Conservation (phyloP, 768 basidiomycete species). For the Boletales sp. region DNA sequence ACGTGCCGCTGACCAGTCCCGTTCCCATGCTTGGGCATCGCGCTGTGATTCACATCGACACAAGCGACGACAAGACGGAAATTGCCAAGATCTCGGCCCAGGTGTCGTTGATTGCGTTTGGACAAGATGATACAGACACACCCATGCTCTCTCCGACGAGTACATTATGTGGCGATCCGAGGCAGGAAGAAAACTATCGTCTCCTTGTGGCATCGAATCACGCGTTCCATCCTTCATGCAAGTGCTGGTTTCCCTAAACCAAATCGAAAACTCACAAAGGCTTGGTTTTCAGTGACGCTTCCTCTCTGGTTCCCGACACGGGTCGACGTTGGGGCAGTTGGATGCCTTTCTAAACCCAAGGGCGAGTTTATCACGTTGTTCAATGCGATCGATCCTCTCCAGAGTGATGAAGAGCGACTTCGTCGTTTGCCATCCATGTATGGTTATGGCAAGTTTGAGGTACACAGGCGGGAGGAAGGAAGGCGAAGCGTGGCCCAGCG, state of each 20-base stretch:
- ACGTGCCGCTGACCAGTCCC: conserved; percentile 18
- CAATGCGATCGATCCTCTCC: conserved; percentile 58
- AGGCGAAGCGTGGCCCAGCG: conserved; percentile 58
- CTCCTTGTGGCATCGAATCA: conserved; percentile 52
- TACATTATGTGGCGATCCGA: conserved; percentile 37
- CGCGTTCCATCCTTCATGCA: conserved; percentile 65
- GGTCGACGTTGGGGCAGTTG: conserved; percentile 68
- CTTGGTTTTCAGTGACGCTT: conserved; percentile 44
- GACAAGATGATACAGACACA: neutral
- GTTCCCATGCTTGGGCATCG: neutral
- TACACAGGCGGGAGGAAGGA: conserved; percentile 43
- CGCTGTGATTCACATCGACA: neutral
- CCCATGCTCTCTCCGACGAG: conserved; percentile 35
- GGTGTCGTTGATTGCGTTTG: neutral
- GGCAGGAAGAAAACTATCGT: conserved; percentile 67
- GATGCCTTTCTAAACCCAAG: conserved; percentile 64
- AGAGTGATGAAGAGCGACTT: conserved; percentile 40
- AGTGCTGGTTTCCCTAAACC: conserved; percentile 22
- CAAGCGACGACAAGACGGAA: conserved; percentile 3
- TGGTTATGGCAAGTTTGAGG: conserved; percentile 58
- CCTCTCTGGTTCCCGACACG: conserved; percentile 69
- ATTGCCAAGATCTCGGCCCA: conserved; percentile 20
- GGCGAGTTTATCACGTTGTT: conserved; percentile 72
- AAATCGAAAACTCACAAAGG: too few species aligned
- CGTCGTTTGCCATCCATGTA: conserved; percentile 53